phyloP scores from a whole-genome alignment of 2,329 filamentous ascomycete genomes.

The Penicillium decumbens region DNA sequence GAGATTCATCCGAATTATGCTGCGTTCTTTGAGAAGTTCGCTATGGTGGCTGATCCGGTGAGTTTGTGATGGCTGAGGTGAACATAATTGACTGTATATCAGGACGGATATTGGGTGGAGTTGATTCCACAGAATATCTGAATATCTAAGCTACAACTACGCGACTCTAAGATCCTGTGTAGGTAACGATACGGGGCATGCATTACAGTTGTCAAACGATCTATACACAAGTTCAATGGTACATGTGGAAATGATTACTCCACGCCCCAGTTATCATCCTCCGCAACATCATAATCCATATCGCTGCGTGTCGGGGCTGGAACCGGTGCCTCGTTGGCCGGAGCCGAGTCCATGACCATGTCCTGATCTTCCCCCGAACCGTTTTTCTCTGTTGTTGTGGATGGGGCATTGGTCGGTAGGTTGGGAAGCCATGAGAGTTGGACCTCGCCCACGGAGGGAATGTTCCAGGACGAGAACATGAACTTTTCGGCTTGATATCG shows the following conservation, averaged over 20 bases:
- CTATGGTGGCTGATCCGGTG: constrained; percentile 40
- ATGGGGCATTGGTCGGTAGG: constrained; percentile 23
- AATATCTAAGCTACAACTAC: not conserved
- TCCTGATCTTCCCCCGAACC: constrained; percentile 30
- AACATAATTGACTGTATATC: not conserved
- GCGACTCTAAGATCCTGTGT: too few species aligned
- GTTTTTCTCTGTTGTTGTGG: constrained; percentile 22
- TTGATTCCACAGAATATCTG: constrained; percentile 29
- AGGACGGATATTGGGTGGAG: constrained; percentile 37
- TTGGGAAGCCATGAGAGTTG: constrained; percentile 54
- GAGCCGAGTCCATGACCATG: constrained; percentile 30
- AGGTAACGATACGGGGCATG: not conserved
- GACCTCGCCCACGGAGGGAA: constrained; percentile 51
- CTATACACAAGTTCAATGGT: constrained; percentile 3
- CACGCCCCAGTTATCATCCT: constrained; percentile 44
- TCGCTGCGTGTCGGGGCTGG: constrained; percentile 26
- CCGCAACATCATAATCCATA: constrained; percentile 50
- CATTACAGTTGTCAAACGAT: not conserved
- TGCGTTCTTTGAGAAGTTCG: constrained; percentile 34
- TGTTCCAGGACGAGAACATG: constrained; percentile 44
- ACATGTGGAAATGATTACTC: constrained; percentile 12
- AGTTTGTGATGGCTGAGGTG: constrained; percentile 12
- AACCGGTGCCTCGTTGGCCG: constrained; percentile 7
- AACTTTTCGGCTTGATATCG: constrained; percentile 54
- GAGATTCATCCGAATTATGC: constrained; percentile 35